A percentile compares a stretch with the other conserved stretches of the same genome.
Evolutionary conservation across 2,329 filamentous ascomycete species (phyloP).

Genomic region (Diaporthe humulicola): DNA sequence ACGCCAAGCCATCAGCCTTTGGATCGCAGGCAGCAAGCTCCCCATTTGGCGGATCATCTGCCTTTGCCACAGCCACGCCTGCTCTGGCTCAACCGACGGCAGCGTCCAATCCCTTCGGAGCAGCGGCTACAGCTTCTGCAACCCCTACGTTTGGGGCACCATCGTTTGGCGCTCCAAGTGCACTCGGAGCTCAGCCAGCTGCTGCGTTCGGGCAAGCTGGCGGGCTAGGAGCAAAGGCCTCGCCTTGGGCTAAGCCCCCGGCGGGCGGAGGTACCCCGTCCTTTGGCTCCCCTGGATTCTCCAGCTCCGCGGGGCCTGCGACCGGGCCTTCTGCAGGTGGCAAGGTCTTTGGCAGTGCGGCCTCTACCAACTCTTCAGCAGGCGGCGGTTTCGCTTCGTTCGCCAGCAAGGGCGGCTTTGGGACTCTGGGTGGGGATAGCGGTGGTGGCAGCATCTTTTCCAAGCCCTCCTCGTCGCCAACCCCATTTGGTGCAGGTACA

Average conservation of each 20-base stretch:
- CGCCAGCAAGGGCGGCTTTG: conserved; percentile 68
- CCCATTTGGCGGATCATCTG: conserved; percentile 49
- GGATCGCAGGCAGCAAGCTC: conserved; percentile 44
- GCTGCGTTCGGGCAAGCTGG: conserved; percentile 65
- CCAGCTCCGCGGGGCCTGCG: conserved; percentile 51
- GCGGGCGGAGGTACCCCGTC: conserved; percentile 54
- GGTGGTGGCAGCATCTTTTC: conserved; percentile 56
- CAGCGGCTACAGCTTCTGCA: conserved; percentile 38
- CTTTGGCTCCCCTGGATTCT: conserved; percentile 69
- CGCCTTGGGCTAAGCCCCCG: conserved; percentile 65
- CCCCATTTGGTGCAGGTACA: conserved; percentile 49
- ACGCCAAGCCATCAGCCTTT: conserved; percentile 48
- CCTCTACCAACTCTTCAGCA: conserved; percentile 45
- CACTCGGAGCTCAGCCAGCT: conserved; percentile 48
- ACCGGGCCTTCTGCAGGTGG: conserved; percentile 48
- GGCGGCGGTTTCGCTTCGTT: conserved; percentile 67
- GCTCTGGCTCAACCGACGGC: conserved; percentile 20
- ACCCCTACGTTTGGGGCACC: conserved; percentile 52
- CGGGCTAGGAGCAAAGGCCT: conserved; percentile 60
- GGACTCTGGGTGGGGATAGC: conserved; percentile 56
- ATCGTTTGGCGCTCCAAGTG: conserved; percentile 48
- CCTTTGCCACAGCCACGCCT: conserved; percentile 59
- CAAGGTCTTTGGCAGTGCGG: conserved; percentile 55
- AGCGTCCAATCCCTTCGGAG: conserved; percentile 60
- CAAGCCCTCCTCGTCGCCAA: conserved; percentile 51